Evolutionary conservation across 345 rosid species (phyloP), one percentile per base, ranked within the genome.

Genomic region (Lagerstroemia speciosa): DNA sequence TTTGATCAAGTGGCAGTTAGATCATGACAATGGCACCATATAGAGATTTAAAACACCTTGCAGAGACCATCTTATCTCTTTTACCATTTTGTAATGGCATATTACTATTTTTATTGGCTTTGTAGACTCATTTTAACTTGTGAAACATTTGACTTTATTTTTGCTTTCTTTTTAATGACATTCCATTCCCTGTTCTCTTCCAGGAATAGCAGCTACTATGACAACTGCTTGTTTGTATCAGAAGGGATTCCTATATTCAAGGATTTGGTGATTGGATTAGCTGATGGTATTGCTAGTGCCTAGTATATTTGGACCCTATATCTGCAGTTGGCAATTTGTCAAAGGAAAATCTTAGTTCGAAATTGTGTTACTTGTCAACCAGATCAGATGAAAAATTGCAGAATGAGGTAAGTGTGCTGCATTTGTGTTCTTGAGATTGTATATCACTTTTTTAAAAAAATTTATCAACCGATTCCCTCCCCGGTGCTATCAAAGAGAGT

Each of bases 291-390:
- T 61, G 96, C 97, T 37, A 90, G 84, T 73, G 75, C n/a, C n/a
- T n/a, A n/a, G n/a, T 79, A 66, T 93, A 85, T 83, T 75, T 93
- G 78, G 96, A 93, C 84, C 91, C 90, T 73, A 87, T 90, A 70
- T 93, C 98, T 37, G 89, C 90, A 53, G 98, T 90, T 74, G 84
- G 98, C 69, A 83, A 83, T 55, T 77, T 83, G 64, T 80, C 94
- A 26, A 80, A 83, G 70, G 97, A 86, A 75, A 72, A 68, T 75
- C 78, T 85, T 38, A 89, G 85, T 27, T 77, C 81, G 70, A 67
- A 61, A 78, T 75, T 87, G 63, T 91, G 97, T 72, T 82, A 77
- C 76, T 80, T 93, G 78, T 93, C 98, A 75, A 91, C 94, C 50
- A 82, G 95, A 58, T 83, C 86, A 52, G 92, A 89, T 67, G 97